Conservation (phyloP, 2,329 filamentous ascomycete species). For the Penicillium sp. region DNA sequence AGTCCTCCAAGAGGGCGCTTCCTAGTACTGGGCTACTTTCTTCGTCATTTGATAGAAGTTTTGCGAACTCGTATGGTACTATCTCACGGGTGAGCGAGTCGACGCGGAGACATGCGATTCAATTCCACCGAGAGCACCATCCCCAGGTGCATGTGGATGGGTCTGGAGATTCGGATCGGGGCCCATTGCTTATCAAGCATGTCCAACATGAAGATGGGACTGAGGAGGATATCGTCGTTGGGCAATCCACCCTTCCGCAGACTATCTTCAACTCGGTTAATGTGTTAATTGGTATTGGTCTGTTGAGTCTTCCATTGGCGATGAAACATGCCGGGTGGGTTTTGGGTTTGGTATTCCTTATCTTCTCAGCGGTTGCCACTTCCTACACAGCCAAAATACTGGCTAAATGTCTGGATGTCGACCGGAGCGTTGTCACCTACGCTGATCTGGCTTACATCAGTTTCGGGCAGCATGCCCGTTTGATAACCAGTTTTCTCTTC, state of each 20-base stretch:
- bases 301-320: constrained; percentile 84
- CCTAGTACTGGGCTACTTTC: constrained; percentile 20
- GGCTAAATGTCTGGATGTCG: constrained; percentile 83
- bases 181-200: constrained; percentile 82
- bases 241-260: constrained; percentile 92
- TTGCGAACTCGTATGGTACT: constrained; percentile 62
- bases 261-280: constrained; percentile 97
- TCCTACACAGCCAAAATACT: constrained; percentile 82
- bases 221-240: constrained; percentile 78
- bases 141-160: constrained; percentile 46
- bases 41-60: constrained; percentile 69
- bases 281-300: constrained; percentile 82
- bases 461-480: constrained; percentile 76
- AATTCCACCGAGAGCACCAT: constrained; percentile 52
- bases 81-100: constrained; percentile 57
- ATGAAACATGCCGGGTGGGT: constrained; percentile 87
- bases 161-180: constrained; percentile 57
- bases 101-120: constrained; percentile 55
- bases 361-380: constrained; percentile 71
- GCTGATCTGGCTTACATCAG: constrained; percentile 90
- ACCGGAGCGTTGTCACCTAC: constrained; percentile 84
- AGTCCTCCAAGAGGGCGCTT: constrained; percentile 16
- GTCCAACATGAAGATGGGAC: constrained; percentile 81
- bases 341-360: constrained; percentile 71
- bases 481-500: constrained; percentile 82